Base-by-base conservation (phyloP, 176 grass and related monocot species). In the Phyllostachys edulis region DNA sequence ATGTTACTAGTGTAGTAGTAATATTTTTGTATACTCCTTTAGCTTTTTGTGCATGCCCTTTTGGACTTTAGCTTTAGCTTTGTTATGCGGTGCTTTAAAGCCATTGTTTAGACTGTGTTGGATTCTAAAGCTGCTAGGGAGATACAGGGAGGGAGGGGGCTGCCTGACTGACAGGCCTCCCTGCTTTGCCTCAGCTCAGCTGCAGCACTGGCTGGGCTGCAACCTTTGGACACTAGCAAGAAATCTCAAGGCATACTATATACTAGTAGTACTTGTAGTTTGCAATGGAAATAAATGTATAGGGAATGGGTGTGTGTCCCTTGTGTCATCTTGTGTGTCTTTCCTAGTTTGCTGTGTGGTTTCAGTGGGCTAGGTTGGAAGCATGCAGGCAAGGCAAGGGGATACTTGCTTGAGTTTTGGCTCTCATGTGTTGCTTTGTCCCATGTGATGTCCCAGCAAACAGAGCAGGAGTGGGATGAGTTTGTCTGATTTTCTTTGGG, bases 21-120 rank as follows among this genome's bases (percentile, higher is more conserved):
- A 23, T 20, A 12, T 41, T 14, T 39, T 54, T 49, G 10, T 45
- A n/a, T 23, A 26, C 21, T 52, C 1, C 79, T 56, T 69, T 61
- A 82, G 85, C 62, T 87, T 87, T 87, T 60, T 32, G 20, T 75
- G 85, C 78, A 76, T 61, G 50, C 34, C 13, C 20, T 20, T 87
- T 46, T 57, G 59, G 57, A 55, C 85, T 86, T 86, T 67, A 87
- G 44, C 80, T 78, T 88, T 83, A 65, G 18, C 59, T 67, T 71
- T 21, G 38, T 29, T 79, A 38, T 73, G 75, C 24, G 38, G 59
- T 61, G 61, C 75, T 89, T 89, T 88, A 88, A 79, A 88, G 87
- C 47, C 57, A 17, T 88, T 67, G 87, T 88, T 88, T 80, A 84
- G 81, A 74, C 81, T 67, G 67, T 79, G 24, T 79, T 64, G 75